phyloP scores from a whole-genome alignment of 345 rosid genomes.

The Turnera subulata region DNA sequence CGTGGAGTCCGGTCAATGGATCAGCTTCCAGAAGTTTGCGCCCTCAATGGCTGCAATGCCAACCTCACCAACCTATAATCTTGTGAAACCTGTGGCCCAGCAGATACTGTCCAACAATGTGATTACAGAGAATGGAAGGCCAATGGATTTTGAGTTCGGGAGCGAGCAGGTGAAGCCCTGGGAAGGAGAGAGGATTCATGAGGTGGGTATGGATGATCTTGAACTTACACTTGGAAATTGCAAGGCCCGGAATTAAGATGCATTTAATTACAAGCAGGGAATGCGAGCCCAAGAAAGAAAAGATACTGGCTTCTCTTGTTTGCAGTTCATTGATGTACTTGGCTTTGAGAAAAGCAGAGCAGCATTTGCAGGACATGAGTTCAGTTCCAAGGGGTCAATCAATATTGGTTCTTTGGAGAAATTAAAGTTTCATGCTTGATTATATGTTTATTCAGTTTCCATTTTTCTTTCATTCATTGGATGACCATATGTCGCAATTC shows the following conservation, averaged over 20 bases:
- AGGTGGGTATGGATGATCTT: conserved; percentile 85
- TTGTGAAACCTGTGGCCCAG: conserved; percentile 55
- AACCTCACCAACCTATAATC: conserved; percentile 86
- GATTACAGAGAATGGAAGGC: conserved; percentile 56
- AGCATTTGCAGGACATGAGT: conserved; percentile 12
- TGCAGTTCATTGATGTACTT: conserved; percentile 10
- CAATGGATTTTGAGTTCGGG: conserved; percentile 71
- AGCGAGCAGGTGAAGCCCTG: conserved; percentile 82
- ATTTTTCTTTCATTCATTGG: conserved; percentile 10
- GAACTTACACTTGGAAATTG: conserved; percentile 90
- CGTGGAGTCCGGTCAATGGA: conserved; percentile 93
- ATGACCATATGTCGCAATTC: conserved; percentile 14
- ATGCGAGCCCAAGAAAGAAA: conserved; percentile 12
- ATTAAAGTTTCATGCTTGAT: conserved; percentile 16
- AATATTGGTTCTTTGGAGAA: conserved; percentile 25
- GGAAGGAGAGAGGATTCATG: conserved; percentile 99
- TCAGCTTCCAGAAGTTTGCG: conserved; percentile 73
- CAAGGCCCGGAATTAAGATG: conserved; percentile 51
- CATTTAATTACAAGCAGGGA: background rate
- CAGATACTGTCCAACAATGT: conserved; percentile 35
- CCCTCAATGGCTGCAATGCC: conserved; percentile 48
- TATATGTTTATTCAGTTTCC: conserved; percentile 17
- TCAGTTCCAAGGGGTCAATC: conserved; percentile 16
- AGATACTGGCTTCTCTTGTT: background rate
- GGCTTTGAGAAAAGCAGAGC: conserved; percentile 10